Conservation (phyloP, 2,329 filamentous ascomycete genomes). For the Gremmenia infestans region DNA sequence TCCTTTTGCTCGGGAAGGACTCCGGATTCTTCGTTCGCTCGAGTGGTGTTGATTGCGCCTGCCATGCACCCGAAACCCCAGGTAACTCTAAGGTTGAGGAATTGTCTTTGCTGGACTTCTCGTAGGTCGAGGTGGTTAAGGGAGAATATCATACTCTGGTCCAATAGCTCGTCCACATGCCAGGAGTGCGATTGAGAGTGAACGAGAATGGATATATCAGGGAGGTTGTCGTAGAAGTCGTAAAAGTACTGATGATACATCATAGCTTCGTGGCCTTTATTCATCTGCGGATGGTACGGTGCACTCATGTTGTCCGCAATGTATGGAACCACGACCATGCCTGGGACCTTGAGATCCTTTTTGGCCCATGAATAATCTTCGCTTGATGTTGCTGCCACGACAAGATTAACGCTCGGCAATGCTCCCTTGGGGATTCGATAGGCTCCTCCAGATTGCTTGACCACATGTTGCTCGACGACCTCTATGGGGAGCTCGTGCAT, state of each 20-base stretch:
- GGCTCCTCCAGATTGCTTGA: slow-evolving; percentile 9
- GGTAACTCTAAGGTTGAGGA: slow-evolving; percentile 55
- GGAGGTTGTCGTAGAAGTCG: slow-evolving; percentile 52
- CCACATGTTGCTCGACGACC: slow-evolving; percentile 14
- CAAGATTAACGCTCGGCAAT: slow-evolving; percentile 15
- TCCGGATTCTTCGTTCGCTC: slow-evolving; percentile 13
- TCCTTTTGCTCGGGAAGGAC: slow-evolving; percentile 13
- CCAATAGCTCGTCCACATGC: slow-evolving; percentile 22
- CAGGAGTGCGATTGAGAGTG: slow-evolving; percentile 43
- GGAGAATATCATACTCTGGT: slow-evolving; percentile 21
- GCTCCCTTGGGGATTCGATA: slow-evolving; percentile 13
- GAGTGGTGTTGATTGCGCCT: slow-evolving; percentile 30
- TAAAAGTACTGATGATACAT: slow-evolving; percentile 49
- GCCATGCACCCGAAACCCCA: slow-evolving; percentile 52
- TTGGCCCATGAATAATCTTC: slow-evolving; percentile 19
- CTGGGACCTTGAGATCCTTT: slow-evolving; percentile 11
- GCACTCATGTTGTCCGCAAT: slow-evolving; percentile 23
- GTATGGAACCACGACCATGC: slow-evolving; percentile 28
- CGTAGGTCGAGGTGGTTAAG: slow-evolving; percentile 21
- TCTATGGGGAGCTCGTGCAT: slow-evolving; percentile 2
- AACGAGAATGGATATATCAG: slow-evolving; percentile 24
- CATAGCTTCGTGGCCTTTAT: slow-evolving; percentile 32
- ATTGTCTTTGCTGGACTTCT: slow-evolving; percentile 46
- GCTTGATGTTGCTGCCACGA: slow-evolving; percentile 15
- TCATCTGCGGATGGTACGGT: slow-evolving; percentile 45